Evolutionary conservation across 1,139 yeast genomes (phyloP).

Genomic region (Lodderomyces jiufengensis): DNA sequence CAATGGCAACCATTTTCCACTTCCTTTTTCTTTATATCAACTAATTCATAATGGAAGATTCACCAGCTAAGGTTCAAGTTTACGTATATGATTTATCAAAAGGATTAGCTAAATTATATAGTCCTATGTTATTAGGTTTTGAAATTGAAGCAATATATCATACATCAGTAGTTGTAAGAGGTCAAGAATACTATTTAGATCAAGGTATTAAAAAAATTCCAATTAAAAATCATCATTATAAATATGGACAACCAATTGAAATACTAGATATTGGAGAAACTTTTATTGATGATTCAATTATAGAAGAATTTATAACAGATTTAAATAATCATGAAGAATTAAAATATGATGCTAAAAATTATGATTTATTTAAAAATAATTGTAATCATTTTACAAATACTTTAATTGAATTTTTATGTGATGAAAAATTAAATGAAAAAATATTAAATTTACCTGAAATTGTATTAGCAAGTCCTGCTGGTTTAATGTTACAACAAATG

Average conservation of each 20-base stretch:
- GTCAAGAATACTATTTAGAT: conserved; percentile 56
- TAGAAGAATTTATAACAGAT: conserved; percentile 52
- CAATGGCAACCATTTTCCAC: no score
- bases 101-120: conserved; percentile 40
- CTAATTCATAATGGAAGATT: no score
- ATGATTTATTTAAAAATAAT: conserved; percentile 62
- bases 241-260: conserved; percentile 57
- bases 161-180: conserved; percentile 57
- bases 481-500: conserved; percentile 39
- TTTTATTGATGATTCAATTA: conserved; percentile 47
- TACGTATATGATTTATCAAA: conserved; percentile 64
- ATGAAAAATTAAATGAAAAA: conserved; percentile 44
- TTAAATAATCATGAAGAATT: conserved; percentile 34
- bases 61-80: conserved; percentile 28
- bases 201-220: conserved; percentile 49
- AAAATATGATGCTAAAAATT: conserved; percentile 45
- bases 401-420: conserved; percentile 56
- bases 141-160: conserved; percentile 64
- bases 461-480: conserved; percentile 60
- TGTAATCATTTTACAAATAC: conserved; percentile 68
- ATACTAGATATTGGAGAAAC: conserved; percentile 55
- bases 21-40: no score
- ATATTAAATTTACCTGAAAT: conserved; percentile 53
- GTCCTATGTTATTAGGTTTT: conserved; percentile 44
- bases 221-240: conserved; percentile 48